Conservation (phyloP, 257 asterid genomes). For the Asclepias syriaca region DNA sequence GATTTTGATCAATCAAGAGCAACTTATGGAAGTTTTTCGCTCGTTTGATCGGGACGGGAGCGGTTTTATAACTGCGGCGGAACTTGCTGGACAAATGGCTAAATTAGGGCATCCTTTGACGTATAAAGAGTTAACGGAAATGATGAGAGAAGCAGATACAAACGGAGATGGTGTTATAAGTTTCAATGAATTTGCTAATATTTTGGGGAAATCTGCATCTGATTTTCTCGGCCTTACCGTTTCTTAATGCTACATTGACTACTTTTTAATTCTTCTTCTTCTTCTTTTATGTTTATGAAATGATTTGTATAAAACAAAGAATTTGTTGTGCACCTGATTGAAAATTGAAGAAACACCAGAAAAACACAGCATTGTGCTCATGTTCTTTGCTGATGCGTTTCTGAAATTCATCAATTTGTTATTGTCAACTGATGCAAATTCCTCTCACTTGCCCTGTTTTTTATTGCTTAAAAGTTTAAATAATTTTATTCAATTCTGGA, state of each 20-base stretch:
- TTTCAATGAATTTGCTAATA: slow-evolving; percentile 45
- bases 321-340: not conserved
- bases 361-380: no score
- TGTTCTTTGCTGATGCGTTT: not conserved
- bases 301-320: no score
- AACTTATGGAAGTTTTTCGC: slow-evolving; percentile 42
- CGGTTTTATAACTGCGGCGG: slow-evolving; percentile 48
- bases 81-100: slow-evolving; percentile 51
- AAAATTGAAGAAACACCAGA: no score
- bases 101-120: slow-evolving; percentile 53
- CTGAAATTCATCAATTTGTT: not conserved
- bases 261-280: not conserved
- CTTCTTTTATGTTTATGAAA: not conserved
- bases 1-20: slow-evolving; percentile 44
- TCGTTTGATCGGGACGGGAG: slow-evolving; percentile 54
- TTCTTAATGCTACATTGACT: slow-evolving; percentile 7
- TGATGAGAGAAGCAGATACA: slow-evolving; percentile 51
- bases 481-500: no score
- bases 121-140: slow-evolving; percentile 32
- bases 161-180: slow-evolving; percentile 65
- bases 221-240: slow-evolving; percentile 43
- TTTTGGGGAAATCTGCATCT: slow-evolving; percentile 43
- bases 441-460: no score
- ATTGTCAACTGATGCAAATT: no score
- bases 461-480: no score